A percentile compares a stretch with the other conserved stretches of the same genome.
phyloP scores from a whole-genome alignment of 2,329 filamentous ascomycete genomes.

The Dactylonectria macrodidyma region DNA sequence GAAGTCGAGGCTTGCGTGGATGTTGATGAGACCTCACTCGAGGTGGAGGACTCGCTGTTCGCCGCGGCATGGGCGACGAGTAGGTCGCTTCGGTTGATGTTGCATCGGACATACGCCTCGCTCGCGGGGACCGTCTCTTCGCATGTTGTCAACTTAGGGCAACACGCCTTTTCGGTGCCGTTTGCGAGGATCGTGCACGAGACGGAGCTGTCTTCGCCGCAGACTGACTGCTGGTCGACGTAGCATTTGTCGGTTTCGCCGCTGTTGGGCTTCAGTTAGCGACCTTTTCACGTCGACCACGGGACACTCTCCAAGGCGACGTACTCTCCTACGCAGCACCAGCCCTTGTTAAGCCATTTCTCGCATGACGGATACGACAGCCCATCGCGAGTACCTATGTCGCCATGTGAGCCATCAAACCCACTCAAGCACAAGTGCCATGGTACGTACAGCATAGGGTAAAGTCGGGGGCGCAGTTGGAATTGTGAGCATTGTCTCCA shows the following conservation, averaged over 20 bases:
- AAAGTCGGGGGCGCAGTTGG: slow-evolving; percentile 31
- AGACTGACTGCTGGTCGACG: slow-evolving; percentile 34
- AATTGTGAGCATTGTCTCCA: slow-evolving; percentile 30
- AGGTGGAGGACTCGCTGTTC: slow-evolving; percentile 6
- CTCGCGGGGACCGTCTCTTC: slow-evolving; percentile 23
- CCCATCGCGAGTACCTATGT: slow-evolving; percentile 23
- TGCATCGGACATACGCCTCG: slow-evolving; percentile 32
- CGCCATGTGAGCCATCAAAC: background rate
- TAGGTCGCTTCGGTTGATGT: slow-evolving; percentile 35
- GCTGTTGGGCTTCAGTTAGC: slow-evolving; percentile 18
- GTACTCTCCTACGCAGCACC: slow-evolving; percentile 38
- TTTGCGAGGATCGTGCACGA: slow-evolving; percentile 26
- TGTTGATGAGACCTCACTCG: slow-evolving; percentile 18
- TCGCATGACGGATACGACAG: slow-evolving; percentile 34
- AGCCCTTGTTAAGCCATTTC: slow-evolving; percentile 34
- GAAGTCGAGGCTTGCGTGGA: background rate
- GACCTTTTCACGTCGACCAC: too few species aligned
- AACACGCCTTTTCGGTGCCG: slow-evolving; percentile 31
- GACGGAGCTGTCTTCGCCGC: slow-evolving; percentile 30
- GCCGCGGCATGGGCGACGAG: slow-evolving; percentile 20
- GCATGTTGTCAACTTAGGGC: slow-evolving; percentile 37
- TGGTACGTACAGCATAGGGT: slow-evolving; percentile 36
- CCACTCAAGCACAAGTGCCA: too few species aligned
- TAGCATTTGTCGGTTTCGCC: slow-evolving; percentile 33
- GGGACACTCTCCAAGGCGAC: background rate